Percentiles rank a stretch among this genome's conserved stretches.
Evolutionary conservation across 371 early-diverging fungal genomes (phyloP).

Genomic region (Mucor circinelloides): DNA sequence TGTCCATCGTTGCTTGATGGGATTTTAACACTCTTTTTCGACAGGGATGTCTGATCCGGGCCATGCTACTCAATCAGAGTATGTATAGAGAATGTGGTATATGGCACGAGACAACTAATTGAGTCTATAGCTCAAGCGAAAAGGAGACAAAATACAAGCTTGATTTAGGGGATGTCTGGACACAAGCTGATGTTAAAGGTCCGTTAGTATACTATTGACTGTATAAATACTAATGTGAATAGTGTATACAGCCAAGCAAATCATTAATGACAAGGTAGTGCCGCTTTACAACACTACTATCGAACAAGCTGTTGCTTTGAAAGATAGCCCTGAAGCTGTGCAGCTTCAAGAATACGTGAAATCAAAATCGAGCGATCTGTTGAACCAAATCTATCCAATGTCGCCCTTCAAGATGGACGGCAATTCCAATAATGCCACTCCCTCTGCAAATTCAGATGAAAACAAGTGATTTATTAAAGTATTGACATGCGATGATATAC

Average conservation of each 20-base stretch:
- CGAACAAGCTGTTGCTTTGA: background rate
- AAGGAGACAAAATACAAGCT: background rate
- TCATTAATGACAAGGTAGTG: background rate
- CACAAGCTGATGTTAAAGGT: slow-evolving; percentile 1
- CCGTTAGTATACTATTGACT: background rate
- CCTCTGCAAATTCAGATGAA: background rate
- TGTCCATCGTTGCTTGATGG: background rate
- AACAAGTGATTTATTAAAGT: background rate
- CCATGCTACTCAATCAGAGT: background rate
- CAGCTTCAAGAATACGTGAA: background rate
- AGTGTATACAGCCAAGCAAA: background rate
- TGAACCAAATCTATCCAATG: slow-evolving; percentile 2
- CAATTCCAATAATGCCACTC: background rate
- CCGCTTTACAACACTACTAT: background rate
- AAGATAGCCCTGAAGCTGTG: background rate
- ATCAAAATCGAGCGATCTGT: background rate
- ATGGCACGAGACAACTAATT: background rate
- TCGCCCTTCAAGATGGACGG: background rate
- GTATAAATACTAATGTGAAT: background rate
- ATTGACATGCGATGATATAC: background rate
- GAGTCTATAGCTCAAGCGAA: background rate
- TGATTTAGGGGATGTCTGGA: slow-evolving; percentile 5
- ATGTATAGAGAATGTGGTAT: background rate
- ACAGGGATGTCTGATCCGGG: background rate
- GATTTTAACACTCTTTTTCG: too few species aligned